Conservation (phyloP, 306 rosid genomes). For the Erythrophleum fordii region DNA sequence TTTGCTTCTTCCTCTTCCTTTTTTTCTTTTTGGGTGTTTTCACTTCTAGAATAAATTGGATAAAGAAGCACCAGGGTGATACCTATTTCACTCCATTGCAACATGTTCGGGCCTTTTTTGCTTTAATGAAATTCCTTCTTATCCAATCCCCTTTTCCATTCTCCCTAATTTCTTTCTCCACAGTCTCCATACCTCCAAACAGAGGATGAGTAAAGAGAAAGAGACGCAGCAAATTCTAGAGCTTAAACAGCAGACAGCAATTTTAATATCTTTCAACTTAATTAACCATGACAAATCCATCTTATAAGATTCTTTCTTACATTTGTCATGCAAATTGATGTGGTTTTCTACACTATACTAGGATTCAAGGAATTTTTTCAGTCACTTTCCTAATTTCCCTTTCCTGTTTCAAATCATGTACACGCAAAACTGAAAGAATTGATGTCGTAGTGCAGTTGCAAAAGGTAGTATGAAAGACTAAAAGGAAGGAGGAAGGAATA, state of each 20-base stretch:
- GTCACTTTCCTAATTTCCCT: neutral
- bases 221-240: neutral
- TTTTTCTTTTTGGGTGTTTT: too few species aligned
- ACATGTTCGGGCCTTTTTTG: neutral
- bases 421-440: neutral
- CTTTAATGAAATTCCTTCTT: neutral
- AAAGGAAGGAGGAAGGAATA: conserved; percentile 30
- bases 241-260: neutral
- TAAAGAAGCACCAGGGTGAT: neutral
- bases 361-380: neutral
- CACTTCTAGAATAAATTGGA: neutral
- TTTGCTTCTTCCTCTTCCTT: neutral
- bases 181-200: neutral
- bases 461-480: conserved; percentile 4
- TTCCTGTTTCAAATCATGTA: neutral
- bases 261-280: neutral
- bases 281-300: neutral
- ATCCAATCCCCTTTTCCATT: neutral
- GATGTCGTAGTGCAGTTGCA: neutral
- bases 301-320: neutral
- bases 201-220: neutral
- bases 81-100: neutral
- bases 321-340: neutral
- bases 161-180: neutral
- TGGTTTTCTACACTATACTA: neutral